Evolutionary conservation across 805 yeast species (phyloP), one percentile per base, ranked within the genome.

Genomic region (Cephaloascus albidus): DNA sequence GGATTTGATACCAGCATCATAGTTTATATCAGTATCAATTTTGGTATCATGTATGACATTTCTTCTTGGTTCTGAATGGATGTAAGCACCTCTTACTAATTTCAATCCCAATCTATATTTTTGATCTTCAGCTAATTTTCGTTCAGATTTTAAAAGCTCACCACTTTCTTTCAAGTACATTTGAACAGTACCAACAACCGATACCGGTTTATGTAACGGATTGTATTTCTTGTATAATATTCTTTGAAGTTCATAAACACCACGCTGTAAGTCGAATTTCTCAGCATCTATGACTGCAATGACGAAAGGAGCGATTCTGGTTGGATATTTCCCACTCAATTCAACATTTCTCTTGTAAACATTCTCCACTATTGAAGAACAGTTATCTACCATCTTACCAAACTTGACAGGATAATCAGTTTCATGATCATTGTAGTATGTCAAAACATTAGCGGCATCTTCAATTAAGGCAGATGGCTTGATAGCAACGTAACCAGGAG

Each of bases 1-100:
- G 43, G 67, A 58, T 12, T 73, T 57, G 49, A 85, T 76, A 32
- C 94, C 94, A 14, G 66, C 58, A 62, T 90, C 78, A 62, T 81
- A 89, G 55, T 79, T 78, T 8, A 47, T 49, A 55, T 89, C 97
- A n/a, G 97, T 85, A 44, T 76, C 89, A 38, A 64, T 69, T 61
- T 90, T 89, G 23, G 87, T 74, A 45, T 70, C 65, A 63, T 81
- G 90, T 44, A 89, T 86, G 16, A 85, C 81, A 4, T 60, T 48
- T 53, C 97, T 72, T 46, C 81, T 70, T 28, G 83, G 74, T 64
- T 89, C 97, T 4, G 95, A 77, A 57, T 89, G 96, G 44, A 89
- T 77, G 65, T 89, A 89, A 14, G 97, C 97, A 47, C 97, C 97
- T 60, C 97, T 78, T 15, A 89, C 97, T 40, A 89, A 72, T 61